phyloP scores from a whole-genome alignment of 805 yeast genomes.

The Candida palmyrensis region DNA sequence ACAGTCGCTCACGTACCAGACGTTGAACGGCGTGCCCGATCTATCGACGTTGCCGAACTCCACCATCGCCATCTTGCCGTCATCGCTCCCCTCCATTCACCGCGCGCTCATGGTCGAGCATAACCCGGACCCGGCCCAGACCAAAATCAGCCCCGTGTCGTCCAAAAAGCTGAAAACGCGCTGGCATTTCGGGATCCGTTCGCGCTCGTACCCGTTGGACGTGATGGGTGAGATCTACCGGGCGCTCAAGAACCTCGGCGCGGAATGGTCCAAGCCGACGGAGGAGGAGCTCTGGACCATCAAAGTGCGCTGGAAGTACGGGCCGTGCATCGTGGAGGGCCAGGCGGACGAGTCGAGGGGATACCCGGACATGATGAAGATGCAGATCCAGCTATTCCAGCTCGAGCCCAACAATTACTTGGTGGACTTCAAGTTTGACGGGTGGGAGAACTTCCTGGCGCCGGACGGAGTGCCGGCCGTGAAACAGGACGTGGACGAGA shows the following conservation, averaged over 20 bases:
- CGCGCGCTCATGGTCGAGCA: slow-evolving; percentile 82
- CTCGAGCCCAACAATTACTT: slow-evolving; percentile 92
- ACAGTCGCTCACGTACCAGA: slow-evolving; percentile 42
- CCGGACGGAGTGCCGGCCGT: slow-evolving; percentile 5
- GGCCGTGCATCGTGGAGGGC: slow-evolving; percentile 26
- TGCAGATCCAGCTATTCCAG: slow-evolving; percentile 95
- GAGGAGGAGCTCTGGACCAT: slow-evolving; percentile 97
- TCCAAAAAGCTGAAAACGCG: slow-evolving; percentile 87
- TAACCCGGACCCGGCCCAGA: slow-evolving; percentile 15
- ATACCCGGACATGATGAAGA: slow-evolving; percentile 79
- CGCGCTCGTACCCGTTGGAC: slow-evolving; percentile 92
- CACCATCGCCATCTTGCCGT: slow-evolving; percentile 88
- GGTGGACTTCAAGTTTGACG: slow-evolving; percentile 96
- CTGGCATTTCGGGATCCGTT: slow-evolving; percentile 98
- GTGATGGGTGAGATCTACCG: slow-evolving; percentile 98
- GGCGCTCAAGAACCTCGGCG: slow-evolving; percentile 88
- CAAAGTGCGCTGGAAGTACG: slow-evolving; percentile 87
- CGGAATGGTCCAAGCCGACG: slow-evolving; percentile 95
- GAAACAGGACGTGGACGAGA: slow-evolving; percentile 53
- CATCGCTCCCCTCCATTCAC: slow-evolving; percentile 91
- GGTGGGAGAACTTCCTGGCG: slow-evolving; percentile 62
- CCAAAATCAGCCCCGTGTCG: slow-evolving; percentile 46
- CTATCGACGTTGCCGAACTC: slow-evolving; percentile 57
- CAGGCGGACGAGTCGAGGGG: slow-evolving; percentile 15
- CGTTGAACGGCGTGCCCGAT: slow-evolving; percentile 43